These are phyloP conservation scores for Cyberlindnera mississippiensis DNA, from an alignment of 805 yeast genomes.

Conservation along the genomic window DNA sequence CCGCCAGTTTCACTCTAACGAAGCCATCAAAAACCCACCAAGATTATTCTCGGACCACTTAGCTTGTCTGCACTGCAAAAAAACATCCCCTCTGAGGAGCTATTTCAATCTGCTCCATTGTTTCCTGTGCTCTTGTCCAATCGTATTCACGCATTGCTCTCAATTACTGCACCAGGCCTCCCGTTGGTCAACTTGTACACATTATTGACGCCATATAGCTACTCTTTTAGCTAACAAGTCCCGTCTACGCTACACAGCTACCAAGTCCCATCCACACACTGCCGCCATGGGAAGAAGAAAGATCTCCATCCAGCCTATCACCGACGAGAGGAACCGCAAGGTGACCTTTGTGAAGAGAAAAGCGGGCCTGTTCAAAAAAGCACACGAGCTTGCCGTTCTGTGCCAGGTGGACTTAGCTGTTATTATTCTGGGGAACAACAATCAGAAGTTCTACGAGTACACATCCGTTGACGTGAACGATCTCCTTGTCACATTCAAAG, in stretches of 20 bases:
- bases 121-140: neutral
- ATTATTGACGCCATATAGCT: too few relatives aligned
- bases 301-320: constrained; percentile 86
- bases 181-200: too few relatives aligned
- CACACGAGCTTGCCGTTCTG: constrained; percentile 65
- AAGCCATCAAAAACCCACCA: too few relatives aligned
- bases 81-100: too few relatives aligned
- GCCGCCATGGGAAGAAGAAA: constrained; percentile 89
- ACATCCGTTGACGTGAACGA: constrained; percentile 63
- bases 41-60: too few relatives aligned
- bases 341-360: constrained; percentile 91
- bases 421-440: constrained; percentile 76
- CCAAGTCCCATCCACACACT: neutral
- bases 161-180: too few relatives aligned
- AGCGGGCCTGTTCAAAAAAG: constrained; percentile 81
- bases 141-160: neutral
- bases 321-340: constrained; percentile 82
- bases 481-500: constrained; percentile 39
- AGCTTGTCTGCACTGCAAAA: too few relatives aligned
- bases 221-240: neutral
- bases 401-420: constrained; percentile 94
- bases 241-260: neutral
- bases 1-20: too few relatives aligned
- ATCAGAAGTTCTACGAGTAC: constrained; percentile 76
- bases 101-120: neutral